Percentiles rank a stretch among this genome's conserved stretches.
Conservation (phyloP, 2,329 filamentous ascomycete genomes). For the Passalora sequoiae region DNA sequence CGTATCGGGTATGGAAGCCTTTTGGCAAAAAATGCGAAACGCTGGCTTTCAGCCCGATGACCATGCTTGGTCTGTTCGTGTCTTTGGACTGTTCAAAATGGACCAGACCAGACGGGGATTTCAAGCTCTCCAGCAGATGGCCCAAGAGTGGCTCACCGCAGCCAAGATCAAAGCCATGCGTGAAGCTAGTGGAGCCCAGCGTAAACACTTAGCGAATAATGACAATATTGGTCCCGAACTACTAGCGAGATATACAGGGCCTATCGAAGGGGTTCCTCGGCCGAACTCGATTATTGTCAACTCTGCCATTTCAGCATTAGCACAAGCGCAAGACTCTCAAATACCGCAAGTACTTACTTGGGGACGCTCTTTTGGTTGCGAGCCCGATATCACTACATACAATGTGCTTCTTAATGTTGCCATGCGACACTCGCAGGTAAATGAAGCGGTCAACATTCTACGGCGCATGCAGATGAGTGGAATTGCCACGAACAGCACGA, state of each 20-base stretch:
- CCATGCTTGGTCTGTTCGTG: conserved; percentile 64
- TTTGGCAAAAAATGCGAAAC: conserved; percentile 61
- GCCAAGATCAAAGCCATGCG: conserved; percentile 21
- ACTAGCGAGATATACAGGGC: conserved; percentile 20
- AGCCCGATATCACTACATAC: conserved; percentile 32
- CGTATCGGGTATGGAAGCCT: conserved; percentile 53
- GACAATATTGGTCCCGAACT: conserved; percentile 12
- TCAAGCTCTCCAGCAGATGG: conserved; percentile 61
- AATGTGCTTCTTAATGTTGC: conserved; percentile 32
- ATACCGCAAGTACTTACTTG: conserved; percentile 52
- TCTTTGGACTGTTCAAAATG: conserved; percentile 58
- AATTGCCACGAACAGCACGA: conserved; percentile 51
- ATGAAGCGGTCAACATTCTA: conserved; percentile 37
- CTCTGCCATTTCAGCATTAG: conserved; percentile 60
- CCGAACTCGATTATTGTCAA: conserved; percentile 65
- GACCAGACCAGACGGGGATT: conserved; percentile 50
- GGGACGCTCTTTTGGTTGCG: conserved; percentile 34
- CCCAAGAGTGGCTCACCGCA: conserved; percentile 51
- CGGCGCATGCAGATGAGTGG: conserved; percentile 40
- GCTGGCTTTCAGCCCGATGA: conserved; percentile 58
- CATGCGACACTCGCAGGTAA: conserved; percentile 25
- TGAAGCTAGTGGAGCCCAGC: background rate
- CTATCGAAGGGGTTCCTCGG: conserved; percentile 45
- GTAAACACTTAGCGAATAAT: conserved; percentile 17
- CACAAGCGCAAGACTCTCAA: conserved; percentile 47